Evolutionary conservation across 441 rosid species (phyloP).

Genomic region (Syzygium syzygioides): DNA sequence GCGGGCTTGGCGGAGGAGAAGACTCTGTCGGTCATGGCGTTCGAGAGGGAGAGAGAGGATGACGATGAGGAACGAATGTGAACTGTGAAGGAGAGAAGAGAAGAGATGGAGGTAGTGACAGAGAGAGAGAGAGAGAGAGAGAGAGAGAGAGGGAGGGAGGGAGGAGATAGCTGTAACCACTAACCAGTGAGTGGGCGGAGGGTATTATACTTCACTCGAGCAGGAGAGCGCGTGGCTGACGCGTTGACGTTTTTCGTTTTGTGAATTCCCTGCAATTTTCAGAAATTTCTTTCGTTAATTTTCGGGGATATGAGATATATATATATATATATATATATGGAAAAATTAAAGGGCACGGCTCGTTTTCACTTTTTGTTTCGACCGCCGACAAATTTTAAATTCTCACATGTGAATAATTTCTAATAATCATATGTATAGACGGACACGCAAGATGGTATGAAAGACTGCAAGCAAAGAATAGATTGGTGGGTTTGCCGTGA

Average conservation of each 20-base stretch:
- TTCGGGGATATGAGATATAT: neutral
- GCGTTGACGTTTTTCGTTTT: neutral
- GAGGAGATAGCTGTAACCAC: neutral
- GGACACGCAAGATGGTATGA: too few relatives aligned
- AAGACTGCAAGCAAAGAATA: too few relatives aligned
- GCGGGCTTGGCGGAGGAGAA: constrained; percentile 52
- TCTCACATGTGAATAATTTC: neutral
- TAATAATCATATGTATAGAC: neutral
- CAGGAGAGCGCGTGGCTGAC: neutral
- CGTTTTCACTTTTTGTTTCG: neutral
- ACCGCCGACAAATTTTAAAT: neutral
- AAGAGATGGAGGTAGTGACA: neutral
- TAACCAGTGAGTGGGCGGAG: neutral
- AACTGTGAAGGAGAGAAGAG: neutral
- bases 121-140: neutral
- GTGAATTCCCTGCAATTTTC: neutral
- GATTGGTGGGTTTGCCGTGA: neutral
- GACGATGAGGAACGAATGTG: neutral
- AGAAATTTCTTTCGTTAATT: neutral
- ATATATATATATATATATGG: neutral
- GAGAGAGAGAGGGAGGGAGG: too few relatives aligned
- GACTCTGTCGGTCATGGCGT: constrained; percentile 50
- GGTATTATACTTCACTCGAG: neutral
- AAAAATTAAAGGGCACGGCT: neutral
- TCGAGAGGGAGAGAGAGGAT: neutral